These are phyloP conservation scores for Dendryphion nanum DNA, from an alignment of 2,329 filamentous ascomycete species.

Conservation along the genomic window DNA sequence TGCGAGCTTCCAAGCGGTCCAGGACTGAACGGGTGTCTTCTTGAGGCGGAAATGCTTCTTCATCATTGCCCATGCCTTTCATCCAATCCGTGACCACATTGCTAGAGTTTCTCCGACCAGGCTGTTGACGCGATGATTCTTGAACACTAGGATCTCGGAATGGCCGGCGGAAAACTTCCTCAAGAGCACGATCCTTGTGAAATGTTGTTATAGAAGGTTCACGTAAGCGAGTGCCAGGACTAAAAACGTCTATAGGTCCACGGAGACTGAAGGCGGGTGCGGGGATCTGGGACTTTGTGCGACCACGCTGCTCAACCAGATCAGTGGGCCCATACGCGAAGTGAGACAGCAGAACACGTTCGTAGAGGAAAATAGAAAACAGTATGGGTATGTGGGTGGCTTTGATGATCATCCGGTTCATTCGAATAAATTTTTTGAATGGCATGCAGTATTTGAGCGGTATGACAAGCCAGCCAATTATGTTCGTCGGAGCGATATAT, in stretches of 20 bases:
- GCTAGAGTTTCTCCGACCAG: slow-evolving; percentile 69
- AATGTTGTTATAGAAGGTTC: slow-evolving; percentile 87
- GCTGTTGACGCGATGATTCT: slow-evolving; percentile 32
- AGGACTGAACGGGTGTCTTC: slow-evolving; percentile 61
- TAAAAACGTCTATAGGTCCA: slow-evolving; percentile 62
- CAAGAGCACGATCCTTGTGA: slow-evolving; percentile 84
- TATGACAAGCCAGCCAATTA: slow-evolving; percentile 85
- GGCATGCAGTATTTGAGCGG: slow-evolving; percentile 79
- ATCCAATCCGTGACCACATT: slow-evolving; percentile 90
- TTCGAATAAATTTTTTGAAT: slow-evolving; percentile 74
- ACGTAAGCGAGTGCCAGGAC: slow-evolving; percentile 65
- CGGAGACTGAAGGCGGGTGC: slow-evolving; percentile 42
- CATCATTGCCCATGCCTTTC: slow-evolving; percentile 62
- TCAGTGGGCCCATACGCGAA: slow-evolving; percentile 81
- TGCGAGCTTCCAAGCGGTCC: slow-evolving; percentile 55
- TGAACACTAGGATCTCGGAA: slow-evolving; percentile 57
- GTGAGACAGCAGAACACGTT: slow-evolving; percentile 73
- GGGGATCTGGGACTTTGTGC: slow-evolving; percentile 59
- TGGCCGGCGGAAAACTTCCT: slow-evolving; percentile 79
- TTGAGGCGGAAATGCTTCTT: slow-evolving; percentile 55
- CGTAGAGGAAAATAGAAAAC: slow-evolving; percentile 83
- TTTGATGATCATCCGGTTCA: slow-evolving; percentile 92
- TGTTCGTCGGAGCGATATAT: slow-evolving; percentile 87
- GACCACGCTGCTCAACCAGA: slow-evolving; percentile 70
- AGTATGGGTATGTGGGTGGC: slow-evolving; percentile 84